phyloP scores from a whole-genome alignment of 2,329 filamentous ascomycete species.

The Aspergillus melleus region DNA sequence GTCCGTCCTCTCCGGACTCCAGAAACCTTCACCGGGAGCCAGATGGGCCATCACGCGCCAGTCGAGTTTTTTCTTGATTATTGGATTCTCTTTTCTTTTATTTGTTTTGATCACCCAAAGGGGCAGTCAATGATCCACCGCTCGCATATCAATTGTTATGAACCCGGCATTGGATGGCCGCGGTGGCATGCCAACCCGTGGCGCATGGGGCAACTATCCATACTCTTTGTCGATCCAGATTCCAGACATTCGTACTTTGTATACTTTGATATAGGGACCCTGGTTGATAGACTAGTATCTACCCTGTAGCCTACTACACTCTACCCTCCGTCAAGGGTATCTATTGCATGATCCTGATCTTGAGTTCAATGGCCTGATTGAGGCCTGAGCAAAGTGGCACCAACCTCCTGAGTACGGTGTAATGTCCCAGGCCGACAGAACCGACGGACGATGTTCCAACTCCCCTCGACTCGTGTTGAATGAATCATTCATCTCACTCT shows the following conservation, averaged over 20 bases:
- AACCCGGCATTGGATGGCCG: neutral
- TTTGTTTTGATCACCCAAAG: neutral
- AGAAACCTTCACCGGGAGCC: slow-evolving; percentile 26
- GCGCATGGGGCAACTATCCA: neutral
- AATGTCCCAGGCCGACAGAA: neutral
- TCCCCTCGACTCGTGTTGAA: neutral
- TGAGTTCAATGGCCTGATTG: neutral
- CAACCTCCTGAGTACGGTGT: neutral
- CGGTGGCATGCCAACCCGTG: neutral
- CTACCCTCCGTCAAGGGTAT: neutral
- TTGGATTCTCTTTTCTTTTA: neutral
- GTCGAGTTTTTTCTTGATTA: slow-evolving; percentile 9
- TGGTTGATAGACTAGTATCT: neutral
- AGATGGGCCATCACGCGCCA: slow-evolving; percentile 16
- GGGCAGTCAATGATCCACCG: neutral
- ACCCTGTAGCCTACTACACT: neutral
- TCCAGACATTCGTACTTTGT: no score
- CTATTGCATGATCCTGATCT: neutral
- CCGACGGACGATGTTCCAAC: no score
- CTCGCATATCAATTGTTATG: neutral
- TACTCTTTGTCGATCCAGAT: neutral
- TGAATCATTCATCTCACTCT: neutral
- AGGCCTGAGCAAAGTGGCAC: neutral
- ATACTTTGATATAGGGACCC: neutral
- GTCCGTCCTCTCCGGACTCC: slow-evolving; percentile 14